Percentiles rank a stretch among this genome's conserved stretches.
Evolutionary conservation across 192 early-diverging fungal species (phyloP).

Genomic region (Globomyces pollinis-pini): DNA sequence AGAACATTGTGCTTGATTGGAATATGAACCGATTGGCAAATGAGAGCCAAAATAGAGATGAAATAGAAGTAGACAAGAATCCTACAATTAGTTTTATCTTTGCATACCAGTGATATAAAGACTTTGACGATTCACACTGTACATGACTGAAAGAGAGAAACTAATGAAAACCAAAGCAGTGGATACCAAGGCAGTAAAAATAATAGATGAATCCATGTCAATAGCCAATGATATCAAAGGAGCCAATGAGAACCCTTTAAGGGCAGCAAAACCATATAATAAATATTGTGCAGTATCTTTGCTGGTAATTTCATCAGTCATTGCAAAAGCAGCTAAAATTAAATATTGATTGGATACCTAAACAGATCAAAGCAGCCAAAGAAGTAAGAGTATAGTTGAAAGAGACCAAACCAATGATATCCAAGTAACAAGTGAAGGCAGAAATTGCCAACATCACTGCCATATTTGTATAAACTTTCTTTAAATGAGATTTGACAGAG

Average conservation of each 20-base stretch:
- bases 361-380: constrained; percentile 11
- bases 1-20: constrained; percentile 27
- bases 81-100: constrained; percentile 27
- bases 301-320: neutral
- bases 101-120: constrained; percentile 1
- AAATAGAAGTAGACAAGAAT: constrained; percentile 20
- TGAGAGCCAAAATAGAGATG: constrained; percentile 22
- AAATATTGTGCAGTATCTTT: constrained; percentile 1
- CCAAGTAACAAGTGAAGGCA: constrained; percentile 13
- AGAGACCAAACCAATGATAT: constrained; percentile 8
- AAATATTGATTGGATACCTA: constrained; percentile 5
- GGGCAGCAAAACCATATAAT: constrained; percentile 21
- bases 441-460: constrained; percentile 17
- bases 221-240: constrained; percentile 15
- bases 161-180: constrained; percentile 40
- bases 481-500: constrained; percentile 12
- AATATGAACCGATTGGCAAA: too few relatives aligned
- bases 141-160: constrained; percentile 32
- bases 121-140: too few relatives aligned
- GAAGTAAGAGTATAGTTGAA: constrained; percentile 7
- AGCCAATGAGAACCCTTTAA: constrained; percentile 18
- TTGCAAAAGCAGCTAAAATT: neutral
- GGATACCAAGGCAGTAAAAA: constrained; percentile 25
- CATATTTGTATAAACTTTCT: constrained; percentile 27
- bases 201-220: constrained; percentile 20